Conservation (phyloP, 2,329 filamentous ascomycete species). For the Sporothrix pseudoabietina region DNA sequence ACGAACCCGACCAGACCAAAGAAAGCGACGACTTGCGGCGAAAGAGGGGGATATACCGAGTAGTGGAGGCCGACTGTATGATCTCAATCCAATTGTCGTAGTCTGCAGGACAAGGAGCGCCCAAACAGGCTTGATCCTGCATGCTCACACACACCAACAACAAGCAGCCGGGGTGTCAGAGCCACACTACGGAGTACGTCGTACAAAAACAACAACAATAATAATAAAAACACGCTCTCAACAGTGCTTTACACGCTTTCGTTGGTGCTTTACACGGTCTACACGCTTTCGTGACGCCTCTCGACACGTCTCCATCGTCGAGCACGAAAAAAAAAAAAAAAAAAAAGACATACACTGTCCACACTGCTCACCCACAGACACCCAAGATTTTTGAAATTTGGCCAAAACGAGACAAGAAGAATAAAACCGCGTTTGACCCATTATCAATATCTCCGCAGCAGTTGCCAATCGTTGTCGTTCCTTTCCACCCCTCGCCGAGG, state of each 20-base stretch:
- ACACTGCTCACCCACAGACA: conserved; percentile 1
- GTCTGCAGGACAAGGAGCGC: conserved; percentile 1
- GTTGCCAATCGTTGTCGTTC: conserved; percentile 27
- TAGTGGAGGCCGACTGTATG: conserved; percentile 12
- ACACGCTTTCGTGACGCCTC: conserved; percentile 16
- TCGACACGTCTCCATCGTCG: conserved; percentile 23
- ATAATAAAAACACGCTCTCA: conserved; percentile 7
- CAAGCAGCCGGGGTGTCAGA: neutral
- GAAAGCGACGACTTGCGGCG: conserved; percentile 3
- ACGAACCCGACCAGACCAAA: conserved; percentile 12
- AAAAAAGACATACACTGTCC: neutral
- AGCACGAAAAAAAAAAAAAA: neutral
- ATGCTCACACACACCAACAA: conserved; percentile 13
- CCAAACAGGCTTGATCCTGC: conserved; percentile 26
- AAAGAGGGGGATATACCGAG: conserved; percentile 13
- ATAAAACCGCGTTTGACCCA: conserved; percentile 26
- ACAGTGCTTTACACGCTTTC: conserved; percentile 15
- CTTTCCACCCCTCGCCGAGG: neutral
- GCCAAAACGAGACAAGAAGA: conserved; percentile 20
- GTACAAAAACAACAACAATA: neutral
- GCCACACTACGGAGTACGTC: neutral
- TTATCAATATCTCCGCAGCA: conserved; percentile 19
- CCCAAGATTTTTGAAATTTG: neutral
- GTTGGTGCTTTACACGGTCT: neutral
- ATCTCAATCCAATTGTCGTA: conserved; percentile 11